Conservation (phyloP, 768 basidiomycete species). For the Rhodotorula babjevae region DNA sequence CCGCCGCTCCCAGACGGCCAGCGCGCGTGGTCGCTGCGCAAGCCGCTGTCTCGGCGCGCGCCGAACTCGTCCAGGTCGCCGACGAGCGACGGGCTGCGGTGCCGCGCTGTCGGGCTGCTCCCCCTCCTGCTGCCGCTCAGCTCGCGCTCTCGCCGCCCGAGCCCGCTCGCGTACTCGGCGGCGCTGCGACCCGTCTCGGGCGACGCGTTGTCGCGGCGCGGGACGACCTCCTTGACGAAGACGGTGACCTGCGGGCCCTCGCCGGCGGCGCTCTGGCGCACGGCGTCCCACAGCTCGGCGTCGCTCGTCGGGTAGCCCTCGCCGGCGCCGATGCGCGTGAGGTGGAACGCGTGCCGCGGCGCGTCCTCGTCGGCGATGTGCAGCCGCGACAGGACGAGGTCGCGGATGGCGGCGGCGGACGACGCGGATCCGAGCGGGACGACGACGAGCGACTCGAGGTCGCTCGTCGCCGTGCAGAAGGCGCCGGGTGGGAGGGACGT, state of each 20-base stretch:
- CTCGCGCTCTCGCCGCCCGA: neutral
- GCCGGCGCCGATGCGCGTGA: slow-evolving; percentile 75
- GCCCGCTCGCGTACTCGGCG: neutral
- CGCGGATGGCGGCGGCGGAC: slow-evolving; percentile 32
- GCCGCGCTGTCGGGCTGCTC: neutral
- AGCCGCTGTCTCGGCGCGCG: neutral
- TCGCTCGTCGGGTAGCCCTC: slow-evolving; percentile 69
- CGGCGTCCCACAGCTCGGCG: slow-evolving; percentile 60
- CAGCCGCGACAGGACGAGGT: slow-evolving; percentile 47
- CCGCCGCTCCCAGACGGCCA: slow-evolving; percentile 4
- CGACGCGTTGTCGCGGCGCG: slow-evolving; percentile 51
- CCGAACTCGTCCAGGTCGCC: slow-evolving; percentile 13
- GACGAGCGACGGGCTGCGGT: neutral
- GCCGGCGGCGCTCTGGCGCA: slow-evolving; percentile 53
- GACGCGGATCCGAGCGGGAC: slow-evolving; percentile 28
- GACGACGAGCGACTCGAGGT: slow-evolving; percentile 39
- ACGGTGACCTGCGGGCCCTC: slow-evolving; percentile 59
- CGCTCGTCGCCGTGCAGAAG: slow-evolving; percentile 30
- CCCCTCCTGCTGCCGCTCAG: neutral
- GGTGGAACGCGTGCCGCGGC: slow-evolving; percentile 69
- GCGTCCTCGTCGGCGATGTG: slow-evolving; percentile 81
- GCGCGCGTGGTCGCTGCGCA: slow-evolving; percentile 19
- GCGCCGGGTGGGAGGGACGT: slow-evolving; percentile 13
- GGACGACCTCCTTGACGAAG: slow-evolving; percentile 74
- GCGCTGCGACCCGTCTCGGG: slow-evolving; percentile 49